Evolutionary conservation across 345 rosid genomes (phyloP), one percentile per base, ranked within the genome.

Genomic region (Ceriops zippeliana): DNA sequence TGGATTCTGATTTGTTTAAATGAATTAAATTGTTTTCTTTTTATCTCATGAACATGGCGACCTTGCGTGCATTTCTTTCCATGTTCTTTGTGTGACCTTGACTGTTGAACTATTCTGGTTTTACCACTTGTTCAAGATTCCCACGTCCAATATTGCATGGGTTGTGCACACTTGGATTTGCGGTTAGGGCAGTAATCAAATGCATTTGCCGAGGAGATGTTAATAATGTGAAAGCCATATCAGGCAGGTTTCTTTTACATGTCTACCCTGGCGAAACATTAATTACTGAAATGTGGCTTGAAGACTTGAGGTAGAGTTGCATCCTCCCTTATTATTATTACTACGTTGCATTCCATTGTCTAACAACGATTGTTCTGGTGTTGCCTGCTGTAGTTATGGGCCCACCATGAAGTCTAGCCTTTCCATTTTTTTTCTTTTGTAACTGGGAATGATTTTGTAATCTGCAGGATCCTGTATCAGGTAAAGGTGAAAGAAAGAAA

Each of bases 61-160:
- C 71, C 49, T 51, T 26, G 19, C 51, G 32, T 21, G 15, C 17
- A 51, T 49, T 46, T 22, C 17, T 42, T 63, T 64, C n/a, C 31
- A 0, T 21, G 47, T 42, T 53, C 52, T 16, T 52, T 11, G 19
- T 24, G 1, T 7, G 16, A 57, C 21, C 26, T 19, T 58, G 15
- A 22, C 5, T 37, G 2, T 59, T 61, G 22, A 28, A 32, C 47
- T 66, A 30, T 16, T 56, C 52, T 32, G 38, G 49, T 37, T 42
- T 62, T 69, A 19, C 11, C 21, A 37, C 61, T 21, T 26, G 54
- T 70, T 69, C 58, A 53, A 87, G 99, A 62, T 95, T 90, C 82
- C 78, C 90, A 31, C 85, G 79, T 52, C 98, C 99, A 47, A 88
- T 91, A 84, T 65, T 90, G 89, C 99, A 91, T 58, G 96, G 98